Evolutionary conservation across 1,139 yeast species (phyloP).

Genomic region (Candida sp.): DNA sequence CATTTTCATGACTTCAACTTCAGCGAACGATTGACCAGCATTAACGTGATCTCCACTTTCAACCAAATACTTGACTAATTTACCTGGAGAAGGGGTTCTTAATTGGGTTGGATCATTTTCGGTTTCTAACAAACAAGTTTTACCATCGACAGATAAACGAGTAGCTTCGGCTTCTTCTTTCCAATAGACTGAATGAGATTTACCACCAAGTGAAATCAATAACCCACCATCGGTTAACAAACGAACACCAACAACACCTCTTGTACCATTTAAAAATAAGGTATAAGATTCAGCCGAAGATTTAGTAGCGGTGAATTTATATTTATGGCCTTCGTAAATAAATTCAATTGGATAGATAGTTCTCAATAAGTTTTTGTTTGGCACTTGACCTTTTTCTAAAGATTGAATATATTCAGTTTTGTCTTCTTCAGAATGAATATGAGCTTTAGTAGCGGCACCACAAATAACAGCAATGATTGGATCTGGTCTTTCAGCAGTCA

Average conservation of each 20-base stretch:
- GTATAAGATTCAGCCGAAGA: conserved; percentile 84
- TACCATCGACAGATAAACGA: conserved; percentile 92
- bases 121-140: conserved; percentile 87
- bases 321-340: conserved; percentile 90
- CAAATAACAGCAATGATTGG: conserved; percentile 86
- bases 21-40: conserved; percentile 95
- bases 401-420: conserved; percentile 65
- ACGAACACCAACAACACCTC: conserved; percentile 83
- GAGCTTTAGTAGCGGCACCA: conserved; percentile 97
- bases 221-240: conserved; percentile 93
- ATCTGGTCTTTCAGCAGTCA: conserved; percentile 97
- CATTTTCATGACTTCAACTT: conserved; percentile 99
- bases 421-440: conserved; percentile 72
- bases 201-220: conserved; percentile 83
- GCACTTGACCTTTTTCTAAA: conserved; percentile 94
- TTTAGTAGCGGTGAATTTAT: conserved; percentile 93
- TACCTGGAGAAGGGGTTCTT: conserved; percentile 99
- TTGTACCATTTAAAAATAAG: conserved; percentile 88
- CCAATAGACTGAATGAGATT: conserved; percentile 95
- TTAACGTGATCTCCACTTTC: conserved; percentile 93
- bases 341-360: conserved; percentile 92
- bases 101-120: conserved; percentile 99
- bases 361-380: conserved; percentile 72
- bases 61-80: conserved; percentile 86
- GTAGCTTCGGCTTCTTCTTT: conserved; percentile 97